Percentiles rank a stretch among this genome's conserved stretches.
These are phyloP conservation scores for Penicillium pancosmium DNA, from an alignment of 495 filamentous ascomycete species.

Conservation along the genomic window DNA sequence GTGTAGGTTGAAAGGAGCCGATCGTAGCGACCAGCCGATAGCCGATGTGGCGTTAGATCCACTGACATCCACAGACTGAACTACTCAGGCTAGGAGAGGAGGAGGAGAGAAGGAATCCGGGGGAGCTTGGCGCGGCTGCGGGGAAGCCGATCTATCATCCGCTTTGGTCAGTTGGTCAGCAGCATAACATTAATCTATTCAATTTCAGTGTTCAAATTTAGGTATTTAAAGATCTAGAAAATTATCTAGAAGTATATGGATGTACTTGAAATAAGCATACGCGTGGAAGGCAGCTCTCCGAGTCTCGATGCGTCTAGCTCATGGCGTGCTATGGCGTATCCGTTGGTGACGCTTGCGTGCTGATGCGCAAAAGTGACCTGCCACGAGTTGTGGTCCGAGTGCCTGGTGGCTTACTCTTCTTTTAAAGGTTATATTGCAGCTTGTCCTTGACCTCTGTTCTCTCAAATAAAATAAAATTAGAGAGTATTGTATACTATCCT, in stretches of 20 bases:
- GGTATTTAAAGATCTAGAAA: no score
- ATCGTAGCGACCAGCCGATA: conserved; percentile 19
- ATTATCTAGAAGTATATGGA: no score
- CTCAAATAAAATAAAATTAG: not conserved
- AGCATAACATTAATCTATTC: no score
- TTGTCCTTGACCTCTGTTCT: not conserved
- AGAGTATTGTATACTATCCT: not conserved
- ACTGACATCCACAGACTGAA: no score
- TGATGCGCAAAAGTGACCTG: not conserved
- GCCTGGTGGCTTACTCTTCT: not conserved
- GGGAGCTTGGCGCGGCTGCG: no score
- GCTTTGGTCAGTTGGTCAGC: no score
- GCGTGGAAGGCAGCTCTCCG: not conserved
- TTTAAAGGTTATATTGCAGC: not conserved
- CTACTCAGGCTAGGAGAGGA: no score
- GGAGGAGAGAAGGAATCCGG: no score
- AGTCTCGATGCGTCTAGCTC: conserved; percentile 8
- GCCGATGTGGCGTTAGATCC: no score
- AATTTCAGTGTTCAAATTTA: no score
- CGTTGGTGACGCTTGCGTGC: conserved; percentile 27
- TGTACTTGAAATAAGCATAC: not conserved
- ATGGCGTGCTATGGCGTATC: conserved; percentile 37
- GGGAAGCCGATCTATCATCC: no score
- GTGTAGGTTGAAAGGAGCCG: not conserved
- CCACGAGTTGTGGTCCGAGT: conserved; percentile 5